Evolutionary conservation across 306 rosid genomes (phyloP), one percentile per base, ranked within the genome.

Genomic region (Dryas drummondii): DNA sequence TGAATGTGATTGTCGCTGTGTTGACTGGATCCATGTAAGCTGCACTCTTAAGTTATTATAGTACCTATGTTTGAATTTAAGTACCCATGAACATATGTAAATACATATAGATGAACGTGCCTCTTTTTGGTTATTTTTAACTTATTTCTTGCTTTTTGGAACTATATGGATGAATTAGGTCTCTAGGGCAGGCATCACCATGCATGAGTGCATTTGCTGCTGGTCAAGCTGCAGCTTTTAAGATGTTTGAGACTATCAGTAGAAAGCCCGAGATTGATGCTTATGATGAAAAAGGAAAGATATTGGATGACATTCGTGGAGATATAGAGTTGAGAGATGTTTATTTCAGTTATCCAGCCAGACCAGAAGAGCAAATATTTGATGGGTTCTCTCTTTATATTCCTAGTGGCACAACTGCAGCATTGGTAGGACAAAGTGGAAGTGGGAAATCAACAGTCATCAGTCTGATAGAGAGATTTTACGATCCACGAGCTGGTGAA

Each of bases 361-460:
- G 98, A 81, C 92, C 89, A 1, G 91, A 89, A 10, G 98, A 93
- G 70, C 71, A 77, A 56, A 91, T 93, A 67, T 93, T 93, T 79
- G 74, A 78, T 49, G 97, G 93, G 26, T 91, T 93, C 81, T 89
- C 96, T 58, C 90, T 87, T 74, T 68, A 27, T 50, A 87, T 93
- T 78, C 53, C 84, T 2, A 87, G 91, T 37, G 97, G 97, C 15
- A 86, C 82, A 3, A 93, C 98, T 8, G 82, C 87, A n/a, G 98
- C 98, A 61, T 84, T 93, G 80, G 97, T 93, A 46, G 98, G 98
- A 73, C 88, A 93, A 74, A 93, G 98, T 85, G 98, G 98, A 71
- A 93, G 98, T 81, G 98, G 98, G 68, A 93, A 93, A 71, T 91
- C 97, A 17, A 93, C 98, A 2, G 88, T 91, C 53, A 84, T 93